These are phyloP conservation scores for Camellia lanceoleosa DNA, from an alignment of 148 eudicot species.

Conservation along the genomic window DNA sequence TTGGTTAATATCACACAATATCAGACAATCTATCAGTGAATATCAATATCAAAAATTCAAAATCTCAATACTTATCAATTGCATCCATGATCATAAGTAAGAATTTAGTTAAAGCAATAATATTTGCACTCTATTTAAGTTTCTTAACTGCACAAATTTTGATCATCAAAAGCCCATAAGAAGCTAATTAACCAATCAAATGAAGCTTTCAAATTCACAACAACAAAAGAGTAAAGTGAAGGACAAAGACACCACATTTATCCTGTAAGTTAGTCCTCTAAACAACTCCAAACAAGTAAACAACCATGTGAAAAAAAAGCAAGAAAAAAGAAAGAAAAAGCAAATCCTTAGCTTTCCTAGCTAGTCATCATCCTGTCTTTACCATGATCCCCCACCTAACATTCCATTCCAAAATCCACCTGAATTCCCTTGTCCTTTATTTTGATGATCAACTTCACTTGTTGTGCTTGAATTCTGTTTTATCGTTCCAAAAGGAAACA, in stretches of 20 bases:
- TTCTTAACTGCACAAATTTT: not conserved
- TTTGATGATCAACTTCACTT: slow-evolving; percentile 44
- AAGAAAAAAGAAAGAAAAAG: not conserved
- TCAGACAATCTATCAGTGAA: no score
- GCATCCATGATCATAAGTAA: not conserved
- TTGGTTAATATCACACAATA: no score
- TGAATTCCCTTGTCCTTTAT: slow-evolving; percentile 34
- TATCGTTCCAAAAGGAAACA: slow-evolving; percentile 61
- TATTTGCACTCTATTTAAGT: not conserved
- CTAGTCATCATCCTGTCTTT: not conserved
- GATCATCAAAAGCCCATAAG: not conserved
- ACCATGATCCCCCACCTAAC: slow-evolving; percentile 33
- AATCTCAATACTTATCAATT: no score
- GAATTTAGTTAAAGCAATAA: not conserved
- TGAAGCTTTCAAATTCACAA: slow-evolving; percentile 1
- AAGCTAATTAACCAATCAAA: not conserved
- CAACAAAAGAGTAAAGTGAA: slow-evolving; percentile 5
- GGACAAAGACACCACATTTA: not conserved
- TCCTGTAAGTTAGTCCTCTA: slow-evolving; percentile 1
- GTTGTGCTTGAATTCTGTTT: slow-evolving; percentile 35
- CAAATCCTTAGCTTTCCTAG: not conserved
- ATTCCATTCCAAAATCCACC: slow-evolving; percentile 34
- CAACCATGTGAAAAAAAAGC: not conserved
- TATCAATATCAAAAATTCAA: no score
- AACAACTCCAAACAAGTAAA: slow-evolving; percentile 12